Conservation (phyloP, 2,329 filamentous ascomycete genomes). For the Cladosporium sp. region DNA sequence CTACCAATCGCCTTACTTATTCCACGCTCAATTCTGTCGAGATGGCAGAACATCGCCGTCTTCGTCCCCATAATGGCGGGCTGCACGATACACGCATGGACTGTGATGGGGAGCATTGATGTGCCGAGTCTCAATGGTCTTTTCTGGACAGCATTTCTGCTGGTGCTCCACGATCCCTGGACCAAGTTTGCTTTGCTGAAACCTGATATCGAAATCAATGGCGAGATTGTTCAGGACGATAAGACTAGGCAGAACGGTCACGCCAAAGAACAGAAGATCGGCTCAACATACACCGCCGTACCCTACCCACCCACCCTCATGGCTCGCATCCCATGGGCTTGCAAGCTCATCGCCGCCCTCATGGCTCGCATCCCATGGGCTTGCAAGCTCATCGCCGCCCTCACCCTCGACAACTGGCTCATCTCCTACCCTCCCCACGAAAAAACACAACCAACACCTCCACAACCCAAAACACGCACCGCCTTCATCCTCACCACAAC, state of each 20-base stretch:
- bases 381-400: constrained; percentile 26
- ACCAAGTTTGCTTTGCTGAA: constrained; percentile 24
- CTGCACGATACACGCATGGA: constrained; percentile 31
- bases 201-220: neutral
- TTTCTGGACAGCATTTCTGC: constrained; percentile 29
- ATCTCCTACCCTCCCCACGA: constrained; percentile 30
- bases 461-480: constrained; percentile 17
- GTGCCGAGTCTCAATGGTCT: constrained; percentile 32
- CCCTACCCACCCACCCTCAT: constrained; percentile 27
- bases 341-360: constrained; percentile 27
- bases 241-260: neutral
- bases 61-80: constrained; percentile 31
- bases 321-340: constrained; percentile 30
- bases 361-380: constrained; percentile 32
- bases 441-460: constrained; percentile 25
- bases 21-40: constrained; percentile 27
- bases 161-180: constrained; percentile 31
- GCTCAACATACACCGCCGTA: constrained; percentile 16
- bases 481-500: constrained; percentile 25
- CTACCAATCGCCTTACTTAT: constrained; percentile 29
- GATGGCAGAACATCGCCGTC: constrained; percentile 26
- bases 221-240: neutral
- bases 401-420: constrained; percentile 32
- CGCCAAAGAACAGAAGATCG: neutral
- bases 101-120: constrained; percentile 31